Conservation (phyloP, 805 yeast genomes). For the Brettanomyces bruxellensis region DNA sequence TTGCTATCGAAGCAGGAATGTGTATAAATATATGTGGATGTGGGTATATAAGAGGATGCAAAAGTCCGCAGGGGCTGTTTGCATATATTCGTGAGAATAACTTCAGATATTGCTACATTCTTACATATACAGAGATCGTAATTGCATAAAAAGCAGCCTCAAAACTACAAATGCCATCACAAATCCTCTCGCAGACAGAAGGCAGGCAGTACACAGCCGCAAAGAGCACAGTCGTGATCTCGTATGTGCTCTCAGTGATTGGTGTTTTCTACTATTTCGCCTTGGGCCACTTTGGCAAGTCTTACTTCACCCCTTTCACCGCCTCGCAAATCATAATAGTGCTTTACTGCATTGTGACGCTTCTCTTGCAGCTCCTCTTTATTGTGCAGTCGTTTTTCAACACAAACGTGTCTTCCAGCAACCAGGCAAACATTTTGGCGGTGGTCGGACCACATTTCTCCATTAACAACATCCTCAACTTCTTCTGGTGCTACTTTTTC, state of each 20-base stretch:
- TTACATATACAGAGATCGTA: no score
- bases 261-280: conserved; percentile 49
- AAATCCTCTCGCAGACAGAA: no score
- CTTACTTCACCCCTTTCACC: conserved; percentile 62
- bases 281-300: conserved; percentile 39
- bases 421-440: conserved; percentile 25
- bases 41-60: no score
- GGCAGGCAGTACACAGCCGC: conserved; percentile 8
- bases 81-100: no score
- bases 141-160: no score
- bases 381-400: conserved; percentile 32
- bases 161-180: no score
- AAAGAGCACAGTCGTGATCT: conserved; percentile 37
- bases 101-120: no score
- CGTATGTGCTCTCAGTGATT: conserved; percentile 47
- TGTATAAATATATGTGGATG: no score
- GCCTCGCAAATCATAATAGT: conserved; percentile 39
- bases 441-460: conserved; percentile 55
- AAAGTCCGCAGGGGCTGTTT: no score
- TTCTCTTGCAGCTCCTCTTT: conserved; percentile 44
- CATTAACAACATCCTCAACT: conserved; percentile 48
- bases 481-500: conserved; percentile 59
- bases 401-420: conserved; percentile 11
- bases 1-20: no score
- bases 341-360: conserved; percentile 50